Conservation (phyloP, 2,329 filamentous ascomycete genomes). For the Ascochyta rabiei region DNA sequence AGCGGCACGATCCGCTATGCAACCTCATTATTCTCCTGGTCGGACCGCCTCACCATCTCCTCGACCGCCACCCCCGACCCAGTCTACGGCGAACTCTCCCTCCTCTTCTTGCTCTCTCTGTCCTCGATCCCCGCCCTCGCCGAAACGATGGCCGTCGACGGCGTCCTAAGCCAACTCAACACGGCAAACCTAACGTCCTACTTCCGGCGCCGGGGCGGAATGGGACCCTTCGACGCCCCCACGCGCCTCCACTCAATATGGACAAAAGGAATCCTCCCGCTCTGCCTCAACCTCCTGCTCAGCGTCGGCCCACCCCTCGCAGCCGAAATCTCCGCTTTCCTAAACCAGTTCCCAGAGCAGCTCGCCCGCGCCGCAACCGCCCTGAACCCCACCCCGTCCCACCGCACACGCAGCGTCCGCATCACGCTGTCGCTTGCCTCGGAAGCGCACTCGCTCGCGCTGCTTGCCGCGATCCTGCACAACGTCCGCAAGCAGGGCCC, state of each 20-base stretch:
- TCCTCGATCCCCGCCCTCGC: slow-evolving; percentile 81
- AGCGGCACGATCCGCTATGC: slow-evolving; percentile 78
- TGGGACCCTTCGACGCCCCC: slow-evolving; percentile 80
- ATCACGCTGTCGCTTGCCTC: slow-evolving; percentile 75
- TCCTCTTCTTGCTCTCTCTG: slow-evolving; percentile 86
- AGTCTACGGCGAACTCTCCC: slow-evolving; percentile 89
- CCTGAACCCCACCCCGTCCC: slow-evolving; percentile 62
- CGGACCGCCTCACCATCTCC: slow-evolving; percentile 74
- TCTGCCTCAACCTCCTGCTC: slow-evolving; percentile 86
- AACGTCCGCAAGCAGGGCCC: slow-evolving; percentile 62
- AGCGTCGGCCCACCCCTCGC: slow-evolving; percentile 82
- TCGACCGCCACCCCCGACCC: slow-evolving; percentile 71
- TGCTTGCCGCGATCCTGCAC: slow-evolving; percentile 75
- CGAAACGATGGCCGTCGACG: slow-evolving; percentile 88
- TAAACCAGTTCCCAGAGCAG: slow-evolving; percentile 87
- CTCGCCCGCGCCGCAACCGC: slow-evolving; percentile 73
- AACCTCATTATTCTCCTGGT: slow-evolving; percentile 89
- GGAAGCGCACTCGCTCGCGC: slow-evolving; percentile 78
- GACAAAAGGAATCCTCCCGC: slow-evolving; percentile 83
- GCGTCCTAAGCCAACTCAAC: slow-evolving; percentile 77
- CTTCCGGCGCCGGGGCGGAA: slow-evolving; percentile 70
- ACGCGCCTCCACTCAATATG: slow-evolving; percentile 85
- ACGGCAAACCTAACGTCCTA: slow-evolving; percentile 79
- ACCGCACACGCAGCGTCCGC: slow-evolving; percentile 41
- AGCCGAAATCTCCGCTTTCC: slow-evolving; percentile 81